Conservation (phyloP, 495 filamentous ascomycete species). For the Penicillium taxi region DNA sequence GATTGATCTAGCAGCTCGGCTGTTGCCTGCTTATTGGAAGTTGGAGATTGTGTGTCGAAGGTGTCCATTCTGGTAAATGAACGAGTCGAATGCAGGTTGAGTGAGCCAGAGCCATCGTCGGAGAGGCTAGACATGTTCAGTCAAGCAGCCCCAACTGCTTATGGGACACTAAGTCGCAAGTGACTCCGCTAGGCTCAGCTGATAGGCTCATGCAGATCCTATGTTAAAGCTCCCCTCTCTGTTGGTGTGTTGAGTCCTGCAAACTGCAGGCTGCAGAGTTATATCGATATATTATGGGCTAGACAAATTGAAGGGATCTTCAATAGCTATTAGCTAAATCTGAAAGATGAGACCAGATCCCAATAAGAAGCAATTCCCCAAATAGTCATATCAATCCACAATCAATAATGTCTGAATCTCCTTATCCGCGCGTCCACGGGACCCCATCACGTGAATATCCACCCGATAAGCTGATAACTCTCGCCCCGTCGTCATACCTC, state of each 20-base stretch:
- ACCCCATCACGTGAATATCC: constrained; percentile 19
- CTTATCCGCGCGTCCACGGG: no score
- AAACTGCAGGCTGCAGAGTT: no score
- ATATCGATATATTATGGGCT: no score
- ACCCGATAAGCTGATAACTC: constrained; percentile 4
- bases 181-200: constrained; percentile 23
- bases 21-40: constrained; percentile 50
- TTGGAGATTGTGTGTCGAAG: constrained; percentile 33
- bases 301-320: no score
- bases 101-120: constrained; percentile 23
- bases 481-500: constrained; percentile 5
- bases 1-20: constrained; percentile 33
- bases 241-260: no score
- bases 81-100: constrained; percentile 30
- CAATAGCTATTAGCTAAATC: no score
- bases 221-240: constrained; percentile 13
- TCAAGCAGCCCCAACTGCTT: constrained; percentile 7
- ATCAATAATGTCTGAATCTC: no score
- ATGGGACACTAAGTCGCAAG: constrained; percentile 19
- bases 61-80: constrained; percentile 51
- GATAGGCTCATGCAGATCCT: constrained; percentile 29
- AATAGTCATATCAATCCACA: no score
- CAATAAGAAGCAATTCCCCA: no score
- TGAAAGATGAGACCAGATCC: no score
- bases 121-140: constrained; percentile 23